These are phyloP conservation scores for Phalaenopsis hybrid DNA, from an alignment of 116 monocot species.

Conservation along the genomic window DNA sequence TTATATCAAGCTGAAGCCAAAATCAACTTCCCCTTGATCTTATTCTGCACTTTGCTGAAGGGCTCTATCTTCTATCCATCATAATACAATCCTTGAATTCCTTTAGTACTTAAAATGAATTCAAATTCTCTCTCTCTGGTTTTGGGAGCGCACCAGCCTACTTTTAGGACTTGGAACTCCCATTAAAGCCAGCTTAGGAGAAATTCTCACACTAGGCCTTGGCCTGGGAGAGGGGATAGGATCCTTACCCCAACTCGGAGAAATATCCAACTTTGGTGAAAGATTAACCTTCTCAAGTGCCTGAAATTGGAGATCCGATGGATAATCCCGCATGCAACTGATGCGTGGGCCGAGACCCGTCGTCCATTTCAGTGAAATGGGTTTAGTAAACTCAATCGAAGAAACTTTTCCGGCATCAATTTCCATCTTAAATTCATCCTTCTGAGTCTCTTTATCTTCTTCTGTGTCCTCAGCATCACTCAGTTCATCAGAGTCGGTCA, in stretches of 20 bases:
- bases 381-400: constrained; percentile 2
- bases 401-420: background rate
- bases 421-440: background rate
- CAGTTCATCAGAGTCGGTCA: background rate
- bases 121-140: background rate
- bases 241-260: constrained; percentile 19
- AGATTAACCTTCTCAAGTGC: constrained; percentile 71
- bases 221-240: constrained; percentile 79
- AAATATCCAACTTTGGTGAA: constrained; percentile 40
- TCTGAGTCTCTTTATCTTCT: background rate
- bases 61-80: too few species aligned
- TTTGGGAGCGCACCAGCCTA: constrained; percentile 32
- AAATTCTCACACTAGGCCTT: constrained; percentile 42
- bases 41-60: too few species aligned
- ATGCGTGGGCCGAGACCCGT: constrained; percentile 67
- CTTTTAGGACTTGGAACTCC: constrained; percentile 28
- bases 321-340: constrained; percentile 65
- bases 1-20: background rate
- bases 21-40: too few species aligned
- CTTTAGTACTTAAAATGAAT: too few species aligned
- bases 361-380: constrained; percentile 43
- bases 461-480: background rate
- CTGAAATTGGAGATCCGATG: constrained; percentile 49
- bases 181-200: constrained; percentile 47
- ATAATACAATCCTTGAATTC: too few species aligned